Evolutionary conservation across 1,284 basidiomycete genomes (phyloP), one percentile per base, ranked within the genome.

Genomic region (Cutaneotrichosporon arboriforme): DNA sequence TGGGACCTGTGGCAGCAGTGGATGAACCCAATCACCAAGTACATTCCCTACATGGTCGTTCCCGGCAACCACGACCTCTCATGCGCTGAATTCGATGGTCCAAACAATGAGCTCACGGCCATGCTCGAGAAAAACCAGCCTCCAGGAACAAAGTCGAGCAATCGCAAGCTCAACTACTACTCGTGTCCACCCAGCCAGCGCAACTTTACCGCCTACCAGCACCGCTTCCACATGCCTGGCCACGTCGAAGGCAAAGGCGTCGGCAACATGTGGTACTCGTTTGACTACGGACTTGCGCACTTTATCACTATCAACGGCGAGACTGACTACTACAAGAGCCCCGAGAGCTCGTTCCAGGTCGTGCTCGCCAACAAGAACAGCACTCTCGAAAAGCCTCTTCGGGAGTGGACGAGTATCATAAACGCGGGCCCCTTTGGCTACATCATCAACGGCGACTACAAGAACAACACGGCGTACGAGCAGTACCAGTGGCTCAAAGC

Each of bases 1-100:
- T 67, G 65, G 52, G 73, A 75, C 51, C 52, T 68, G 13, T 75
- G 71, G 65, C 70, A 70, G 57, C 58, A 70, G 48, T 71, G 72
- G 63, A 60, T 71, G 52, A 53, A 55, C 46, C 43, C 57, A 9
- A 62, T 75, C 45, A 65, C 72, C n/a, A 57, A 53, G 33, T 49
- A 59, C 21, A 61, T 68, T 14, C 67, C 68, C 0, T 72, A 67
- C 60, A 53, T 64, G 47, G 51, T 56, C 15, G 23, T 49, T 8
- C 51, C 51, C 4, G 62, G 60, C 21, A 60, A 66, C 46, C 59
- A 61, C 50, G 59, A 66, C 33, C 53, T 52, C 0, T 23, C 55
- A n/a, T 61, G 55, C 45, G 57, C 60, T 23, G 61, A 63, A 46
- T 63, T 65, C 47, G 63, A 63, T 39, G 61, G 70, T 55, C 51